A percentile compares a stretch with the other conserved stretches of the same genome.
Evolutionary conservation across 208 protist genomes (phyloP).

Genomic region (Wallacemonas collosoma): DNA sequence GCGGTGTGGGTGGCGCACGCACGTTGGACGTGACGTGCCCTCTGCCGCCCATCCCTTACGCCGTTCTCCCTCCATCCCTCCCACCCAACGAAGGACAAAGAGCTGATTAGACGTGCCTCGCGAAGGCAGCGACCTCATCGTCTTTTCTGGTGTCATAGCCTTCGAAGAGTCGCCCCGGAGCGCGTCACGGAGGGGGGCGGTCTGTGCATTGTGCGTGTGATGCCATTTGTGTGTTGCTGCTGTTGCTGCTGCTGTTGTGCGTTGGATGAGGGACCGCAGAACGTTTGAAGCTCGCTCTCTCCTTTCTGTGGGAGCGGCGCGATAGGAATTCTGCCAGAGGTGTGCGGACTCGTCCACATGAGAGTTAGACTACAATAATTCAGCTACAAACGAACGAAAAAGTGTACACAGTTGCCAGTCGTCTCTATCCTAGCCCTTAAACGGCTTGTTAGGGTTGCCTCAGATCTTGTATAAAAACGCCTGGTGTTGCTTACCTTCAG

Average conservation of each 20-base stretch:
- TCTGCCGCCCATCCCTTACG: too few relatives aligned
- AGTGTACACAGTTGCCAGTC: too few relatives aligned
- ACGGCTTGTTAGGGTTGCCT: too few relatives aligned
- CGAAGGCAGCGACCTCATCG: not conserved
- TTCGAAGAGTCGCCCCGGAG: constrained; percentile 28
- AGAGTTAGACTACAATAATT: too few relatives aligned
- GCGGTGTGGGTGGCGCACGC: not conserved
- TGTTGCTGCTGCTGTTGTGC: constrained; percentile 1
- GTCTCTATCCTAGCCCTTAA: too few relatives aligned
- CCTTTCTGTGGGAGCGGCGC: constrained; percentile 7
- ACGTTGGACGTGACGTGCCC: too few relatives aligned
- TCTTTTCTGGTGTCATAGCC: constrained; percentile 52
- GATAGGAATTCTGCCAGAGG: constrained; percentile 56
- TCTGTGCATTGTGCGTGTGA: not conserved
- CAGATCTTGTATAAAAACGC: too few relatives aligned
- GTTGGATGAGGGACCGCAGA: constrained; percentile 19
- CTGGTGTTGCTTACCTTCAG: too few relatives aligned
- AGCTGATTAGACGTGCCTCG: constrained; percentile 26
- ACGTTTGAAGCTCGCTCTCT: constrained; percentile 11
- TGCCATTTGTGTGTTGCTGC: constrained; percentile 36
- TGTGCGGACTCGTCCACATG: too few relatives aligned
- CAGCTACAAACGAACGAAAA: too few relatives aligned
- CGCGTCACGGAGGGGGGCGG: too few relatives aligned
- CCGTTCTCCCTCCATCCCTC: not conserved
- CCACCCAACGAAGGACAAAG: constrained; percentile 40